Conservation (phyloP, 2,329 filamentous ascomycete genomes). For the Magnaporthiopsis rhizophila region DNA sequence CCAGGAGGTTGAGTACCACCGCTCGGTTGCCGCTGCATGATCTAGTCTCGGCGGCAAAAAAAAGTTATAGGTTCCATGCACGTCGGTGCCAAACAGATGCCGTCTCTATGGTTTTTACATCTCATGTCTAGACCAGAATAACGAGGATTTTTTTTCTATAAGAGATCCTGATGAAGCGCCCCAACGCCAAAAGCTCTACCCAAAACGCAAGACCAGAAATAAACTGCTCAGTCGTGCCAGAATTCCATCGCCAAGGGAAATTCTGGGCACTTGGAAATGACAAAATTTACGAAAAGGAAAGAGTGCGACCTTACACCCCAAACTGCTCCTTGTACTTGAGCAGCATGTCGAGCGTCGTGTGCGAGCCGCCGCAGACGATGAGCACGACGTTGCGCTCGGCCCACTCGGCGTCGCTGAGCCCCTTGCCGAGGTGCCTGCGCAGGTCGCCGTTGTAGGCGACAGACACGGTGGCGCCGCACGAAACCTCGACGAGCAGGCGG, state of each 20-base stretch:
- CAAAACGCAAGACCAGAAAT: not conserved
- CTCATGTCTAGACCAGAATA: not conserved
- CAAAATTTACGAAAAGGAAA: too few species aligned
- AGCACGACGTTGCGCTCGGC: conserved; percentile 67
- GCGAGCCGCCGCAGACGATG: conserved; percentile 74
- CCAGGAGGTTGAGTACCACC: conserved; percentile 17
- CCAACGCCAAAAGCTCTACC: conserved; percentile 4
- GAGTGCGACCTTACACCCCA: conserved; percentile 18
- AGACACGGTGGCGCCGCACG: conserved; percentile 76
- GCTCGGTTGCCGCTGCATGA: conserved; percentile 1
- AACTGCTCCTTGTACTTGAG: conserved; percentile 47
- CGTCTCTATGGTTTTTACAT: not conserved
- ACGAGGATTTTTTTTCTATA: not conserved
- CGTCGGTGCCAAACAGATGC: not conserved
- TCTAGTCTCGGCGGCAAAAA: too few species aligned
- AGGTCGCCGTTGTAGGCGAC: conserved; percentile 57
- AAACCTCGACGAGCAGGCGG: conserved; percentile 70
- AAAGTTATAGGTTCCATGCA: not conserved
- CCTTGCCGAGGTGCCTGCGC: conserved; percentile 48
- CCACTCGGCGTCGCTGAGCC: conserved; percentile 47
- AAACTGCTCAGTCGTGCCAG: not conserved
- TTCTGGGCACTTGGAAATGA: not conserved
- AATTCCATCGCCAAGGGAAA: not conserved
- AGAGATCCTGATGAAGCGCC: not conserved
- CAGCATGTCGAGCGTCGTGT: conserved; percentile 55